A percentile compares a stretch with the other conserved stretches of the same genome.
Evolutionary conservation across 2,329 filamentous ascomycete species (phyloP).

Genomic region (Verticillium nubilum): DNA sequence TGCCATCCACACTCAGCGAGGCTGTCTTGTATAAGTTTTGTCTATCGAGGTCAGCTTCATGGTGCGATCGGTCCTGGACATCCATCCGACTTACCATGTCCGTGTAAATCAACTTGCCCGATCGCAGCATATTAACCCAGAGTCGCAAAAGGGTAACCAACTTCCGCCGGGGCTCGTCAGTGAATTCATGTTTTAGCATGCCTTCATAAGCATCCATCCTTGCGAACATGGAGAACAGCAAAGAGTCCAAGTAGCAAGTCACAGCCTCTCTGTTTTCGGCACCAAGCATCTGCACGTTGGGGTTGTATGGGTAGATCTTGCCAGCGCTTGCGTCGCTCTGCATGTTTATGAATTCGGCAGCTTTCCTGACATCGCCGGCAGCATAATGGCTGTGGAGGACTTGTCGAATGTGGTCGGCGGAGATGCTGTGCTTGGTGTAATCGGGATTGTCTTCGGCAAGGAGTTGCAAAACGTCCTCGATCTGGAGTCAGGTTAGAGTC

Average conservation of each 20-base stretch:
- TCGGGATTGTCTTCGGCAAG: slow-evolving; percentile 36
- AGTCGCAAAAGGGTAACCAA: slow-evolving; percentile 74
- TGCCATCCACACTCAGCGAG: slow-evolving; percentile 84
- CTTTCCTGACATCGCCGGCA: slow-evolving; percentile 65
- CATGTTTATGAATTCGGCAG: slow-evolving; percentile 70
- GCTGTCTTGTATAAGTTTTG: slow-evolving; percentile 74
- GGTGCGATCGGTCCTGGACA: not conserved
- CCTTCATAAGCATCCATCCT: slow-evolving; percentile 86
- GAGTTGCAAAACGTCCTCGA: slow-evolving; percentile 25
- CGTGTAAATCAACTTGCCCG: slow-evolving; percentile 76
- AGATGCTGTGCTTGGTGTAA: slow-evolving; percentile 23
- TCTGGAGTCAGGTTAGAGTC: slow-evolving; percentile 14
- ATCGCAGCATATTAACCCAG: slow-evolving; percentile 89
- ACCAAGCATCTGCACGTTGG: slow-evolving; percentile 67
- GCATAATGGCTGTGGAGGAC: slow-evolving; percentile 58
- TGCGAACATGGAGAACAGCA: slow-evolving; percentile 95
- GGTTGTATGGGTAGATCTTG: slow-evolving; percentile 68
- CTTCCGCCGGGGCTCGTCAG: slow-evolving; percentile 64
- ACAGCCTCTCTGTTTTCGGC: slow-evolving; percentile 81
- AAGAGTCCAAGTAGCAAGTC: slow-evolving; percentile 89
- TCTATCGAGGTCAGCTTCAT: slow-evolving; percentile 44
- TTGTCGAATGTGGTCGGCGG: slow-evolving; percentile 52
- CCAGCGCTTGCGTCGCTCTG: slow-evolving; percentile 79
- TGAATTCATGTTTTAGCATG: slow-evolving; percentile 76
- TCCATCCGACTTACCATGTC: slow-evolving; percentile 60